Evolutionary conservation across 768 basidiomycete genomes (phyloP).

Genomic region (Mycena floridula): DNA sequence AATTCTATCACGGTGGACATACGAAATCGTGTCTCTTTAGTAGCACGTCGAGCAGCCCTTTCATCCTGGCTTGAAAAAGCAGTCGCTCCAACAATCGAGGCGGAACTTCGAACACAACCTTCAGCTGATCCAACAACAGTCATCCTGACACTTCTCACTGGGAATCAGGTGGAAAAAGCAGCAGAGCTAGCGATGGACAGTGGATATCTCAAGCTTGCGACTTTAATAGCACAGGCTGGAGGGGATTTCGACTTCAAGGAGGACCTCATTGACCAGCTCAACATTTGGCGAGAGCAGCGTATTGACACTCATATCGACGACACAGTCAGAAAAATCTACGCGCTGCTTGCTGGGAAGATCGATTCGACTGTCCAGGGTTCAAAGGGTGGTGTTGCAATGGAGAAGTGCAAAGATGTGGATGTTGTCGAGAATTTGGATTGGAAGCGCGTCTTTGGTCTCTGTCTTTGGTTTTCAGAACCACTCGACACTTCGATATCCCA

Average conservation of each 20-base stretch:
- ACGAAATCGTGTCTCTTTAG: conserved; percentile 47
- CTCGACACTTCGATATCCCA: conserved; percentile 67
- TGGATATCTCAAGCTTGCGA: conserved; percentile 80
- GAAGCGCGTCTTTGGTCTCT: conserved; percentile 89
- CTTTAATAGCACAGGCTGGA: conserved; percentile 80
- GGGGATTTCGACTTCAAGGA: conserved; percentile 70
- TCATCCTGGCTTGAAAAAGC: conserved; percentile 80
- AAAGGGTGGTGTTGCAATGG: conserved; percentile 42
- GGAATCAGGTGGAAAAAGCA: conserved; percentile 84
- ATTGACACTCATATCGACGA: conserved; percentile 63
- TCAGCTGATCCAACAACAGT: conserved; percentile 38
- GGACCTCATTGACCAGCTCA: conserved; percentile 70
- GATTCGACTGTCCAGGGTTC: conserved; percentile 52
- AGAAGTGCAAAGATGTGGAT: conserved; percentile 49
- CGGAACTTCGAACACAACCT: conserved; percentile 52
- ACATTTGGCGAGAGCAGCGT: conserved; percentile 77
- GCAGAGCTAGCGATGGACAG: conserved; percentile 67
- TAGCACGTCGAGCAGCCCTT: conserved; percentile 75
- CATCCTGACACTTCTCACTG: conserved; percentile 77
- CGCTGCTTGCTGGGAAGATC: conserved; percentile 70
- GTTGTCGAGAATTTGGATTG: conserved; percentile 80
- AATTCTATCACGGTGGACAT: conserved; percentile 52
- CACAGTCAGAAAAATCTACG: conserved; percentile 74
- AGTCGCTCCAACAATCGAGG: conserved; percentile 65
- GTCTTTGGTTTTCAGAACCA: conserved; percentile 81